A percentile compares a stretch with the other conserved stretches of the same genome.
Evolutionary conservation across 2,329 filamentous ascomycete species (phyloP).

Genomic region (Aureobasidium sp.): DNA sequence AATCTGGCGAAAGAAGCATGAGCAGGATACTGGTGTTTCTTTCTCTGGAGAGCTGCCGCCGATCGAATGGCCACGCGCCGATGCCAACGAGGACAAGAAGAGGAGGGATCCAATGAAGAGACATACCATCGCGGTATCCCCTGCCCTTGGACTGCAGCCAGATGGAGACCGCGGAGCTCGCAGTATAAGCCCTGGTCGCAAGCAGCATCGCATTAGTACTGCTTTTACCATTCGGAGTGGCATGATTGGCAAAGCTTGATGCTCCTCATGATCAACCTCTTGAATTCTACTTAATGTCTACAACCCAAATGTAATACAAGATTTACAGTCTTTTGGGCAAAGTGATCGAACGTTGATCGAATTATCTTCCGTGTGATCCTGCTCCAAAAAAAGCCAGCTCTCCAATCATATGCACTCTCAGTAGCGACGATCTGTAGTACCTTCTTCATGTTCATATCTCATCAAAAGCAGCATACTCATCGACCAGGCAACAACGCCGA

Average conservation of each 20-base stretch:
- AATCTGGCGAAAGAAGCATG: constrained; percentile 14
- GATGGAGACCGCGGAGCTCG: not conserved
- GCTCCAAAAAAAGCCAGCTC: too few species aligned
- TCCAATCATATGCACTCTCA: too few species aligned
- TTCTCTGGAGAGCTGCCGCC: not conserved
- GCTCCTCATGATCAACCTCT: too few species aligned
- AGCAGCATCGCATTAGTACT: constrained; percentile 7
- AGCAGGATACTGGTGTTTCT: not conserved
- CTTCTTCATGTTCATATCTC: not conserved
- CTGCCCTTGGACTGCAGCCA: not conserved
- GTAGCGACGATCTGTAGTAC: too few species aligned
- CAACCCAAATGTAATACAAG: not conserved
- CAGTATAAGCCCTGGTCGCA: not conserved
- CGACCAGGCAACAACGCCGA: not conserved
- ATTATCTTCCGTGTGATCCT: too few species aligned
- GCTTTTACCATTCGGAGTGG: constrained; percentile 4
- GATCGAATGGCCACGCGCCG: not conserved
- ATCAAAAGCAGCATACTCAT: not conserved
- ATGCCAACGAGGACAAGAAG: not conserved
- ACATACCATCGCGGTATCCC: not conserved
- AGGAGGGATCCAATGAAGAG: not conserved
- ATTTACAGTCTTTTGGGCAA: not conserved
- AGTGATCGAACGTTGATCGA: too few species aligned
- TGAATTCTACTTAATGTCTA: not conserved
- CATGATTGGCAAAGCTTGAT: not conserved